Conservation (phyloP, 495 filamentous ascomycete species). For the Oleoguttula mirabilis region DNA sequence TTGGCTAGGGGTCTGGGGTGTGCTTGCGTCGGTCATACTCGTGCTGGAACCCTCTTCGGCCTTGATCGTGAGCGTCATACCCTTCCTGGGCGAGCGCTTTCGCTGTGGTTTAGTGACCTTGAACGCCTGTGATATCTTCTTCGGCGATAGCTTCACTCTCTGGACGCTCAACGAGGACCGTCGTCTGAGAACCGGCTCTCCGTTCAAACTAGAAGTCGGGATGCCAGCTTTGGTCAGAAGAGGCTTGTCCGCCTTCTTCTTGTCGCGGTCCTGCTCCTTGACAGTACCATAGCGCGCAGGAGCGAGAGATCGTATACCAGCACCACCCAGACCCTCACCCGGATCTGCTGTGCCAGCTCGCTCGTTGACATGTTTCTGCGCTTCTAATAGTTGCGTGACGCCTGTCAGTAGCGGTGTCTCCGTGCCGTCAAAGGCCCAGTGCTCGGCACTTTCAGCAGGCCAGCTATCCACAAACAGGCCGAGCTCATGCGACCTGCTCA, state of each 20-base stretch:
- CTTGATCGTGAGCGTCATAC: background rate
- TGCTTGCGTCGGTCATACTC: background rate
- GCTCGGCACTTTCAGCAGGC: constrained; percentile 38
- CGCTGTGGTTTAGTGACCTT: constrained; percentile 7
- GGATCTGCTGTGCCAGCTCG: constrained; percentile 39
- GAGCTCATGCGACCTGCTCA: constrained; percentile 60
- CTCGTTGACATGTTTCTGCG: constrained; percentile 47
- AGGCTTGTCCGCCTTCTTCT: constrained; percentile 15
- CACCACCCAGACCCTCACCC: constrained; percentile 38
- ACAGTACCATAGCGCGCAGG: constrained; percentile 12
- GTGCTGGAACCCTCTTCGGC: background rate
- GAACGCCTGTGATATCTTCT: constrained; percentile 3
- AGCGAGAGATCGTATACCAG: constrained; percentile 31
- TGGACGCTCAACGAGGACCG: constrained; percentile 5
- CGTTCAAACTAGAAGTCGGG: constrained; percentile 25
- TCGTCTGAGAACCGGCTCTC: constrained; percentile 14
- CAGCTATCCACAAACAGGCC: constrained; percentile 57
- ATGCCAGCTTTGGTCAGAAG: constrained; percentile 26
- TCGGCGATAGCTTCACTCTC: constrained; percentile 1
- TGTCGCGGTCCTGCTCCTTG: constrained; percentile 1
- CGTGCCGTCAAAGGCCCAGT: constrained; percentile 51
- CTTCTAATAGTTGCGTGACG: constrained; percentile 43
- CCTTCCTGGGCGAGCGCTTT: background rate
- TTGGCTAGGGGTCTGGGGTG: background rate
- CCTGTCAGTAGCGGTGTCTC: constrained; percentile 33